Evolutionary conservation across 495 filamentous ascomycete genomes (phyloP), one percentile per base, ranked within the genome.

Genomic region (Penicillium robsamsonii): DNA sequence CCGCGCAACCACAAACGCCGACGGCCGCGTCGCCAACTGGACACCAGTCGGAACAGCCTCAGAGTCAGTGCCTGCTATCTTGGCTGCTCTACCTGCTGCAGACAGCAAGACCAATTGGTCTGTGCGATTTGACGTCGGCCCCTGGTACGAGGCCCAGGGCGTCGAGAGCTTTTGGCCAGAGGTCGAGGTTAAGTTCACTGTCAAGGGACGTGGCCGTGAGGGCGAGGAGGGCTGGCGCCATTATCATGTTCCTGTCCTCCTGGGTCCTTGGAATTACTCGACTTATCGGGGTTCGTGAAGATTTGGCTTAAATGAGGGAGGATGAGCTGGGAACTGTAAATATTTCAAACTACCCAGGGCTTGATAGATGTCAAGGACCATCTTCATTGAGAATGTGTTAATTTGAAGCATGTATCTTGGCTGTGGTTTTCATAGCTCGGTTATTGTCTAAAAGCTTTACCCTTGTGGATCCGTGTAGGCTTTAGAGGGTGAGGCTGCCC

Each of bases 191-290:
- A 84, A 84, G 50, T 96, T 98, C 70, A 83, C 81, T 43, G 91
- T 93, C 3, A 79, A 83, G 58, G 75, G 76, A 37, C 69, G 76
- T 24, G 76, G 76, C 3, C 71, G 71, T 29, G 78, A 80, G 46
- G 84, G 77, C 12, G 81, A 88, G 79, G 75, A 77, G 51, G 77
- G 76, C 45, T 85, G 79, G 65, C 80, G 89, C 75, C 89, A 95
- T 74, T 97, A 92, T 64, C 94, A 98, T 82, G 88, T 98, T 4
- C 94, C 94, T 25, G 75, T 98, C 68, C 62, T 98, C 69, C 68
- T 98, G 74, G 84, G 90, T 52, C 92, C 92, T 42, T 97, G 86
- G 77, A 91, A 87, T 65, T 98, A 96, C 75, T 90, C 90, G 47
- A 97, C 94, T 6, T 98, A 98, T 72, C 78, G 94, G 63, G 94